Evolutionary conservation across 2,329 filamentous ascomycete genomes (phyloP), one percentile per base, ranked within the genome.

Genomic region (Aspergillus floridensis): DNA sequence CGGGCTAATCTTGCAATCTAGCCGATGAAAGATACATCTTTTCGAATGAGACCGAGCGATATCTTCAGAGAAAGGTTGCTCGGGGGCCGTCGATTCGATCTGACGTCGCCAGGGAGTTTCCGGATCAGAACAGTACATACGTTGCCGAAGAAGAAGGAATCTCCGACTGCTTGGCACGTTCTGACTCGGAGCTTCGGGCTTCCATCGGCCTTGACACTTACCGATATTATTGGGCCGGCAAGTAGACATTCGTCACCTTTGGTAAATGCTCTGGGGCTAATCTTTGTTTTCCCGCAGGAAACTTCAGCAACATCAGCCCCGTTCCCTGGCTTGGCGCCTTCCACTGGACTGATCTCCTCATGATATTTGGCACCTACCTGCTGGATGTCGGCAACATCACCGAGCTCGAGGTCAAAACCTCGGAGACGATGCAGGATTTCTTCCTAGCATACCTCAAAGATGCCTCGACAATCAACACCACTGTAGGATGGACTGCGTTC

Each of bases 281-380:
- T 1, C 14, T 10, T n/a, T 54, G 38, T 44, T n/a, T 8, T 29
- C 2, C 1, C 5, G 16, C 38, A 54, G 52, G 52, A 32, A 75
- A 76, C 56, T 80, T 77, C 63, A 66, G 74, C 21, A 80, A 80
- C 59, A 71, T 79, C 38, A 70, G 72, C 16, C 73, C 73, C 0
- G 66, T 67, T 24, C 59, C 67, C 2, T 81, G 77, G 76, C 68
- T 80, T 44, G 78, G 78, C 6, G 77, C 77, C 1, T 80, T 76
- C 53, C 79, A 80, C 59, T 70, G 68, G 46, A 66, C 68, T 8
- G 68, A 69, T 48, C 51, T 70, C 5, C 44, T 64, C 4, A 63
- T 70, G 59, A 62, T 66, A 24, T 69, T 69, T 16, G 68, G 68
- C 4, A 63, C 63, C 2, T 64, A 67, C 31, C 38, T 58, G 12